Evolutionary conservation across 108 stramenopile species (phyloP), one percentile per base, ranked within the genome.

Genomic region (Skeletonema tropicum): DNA sequence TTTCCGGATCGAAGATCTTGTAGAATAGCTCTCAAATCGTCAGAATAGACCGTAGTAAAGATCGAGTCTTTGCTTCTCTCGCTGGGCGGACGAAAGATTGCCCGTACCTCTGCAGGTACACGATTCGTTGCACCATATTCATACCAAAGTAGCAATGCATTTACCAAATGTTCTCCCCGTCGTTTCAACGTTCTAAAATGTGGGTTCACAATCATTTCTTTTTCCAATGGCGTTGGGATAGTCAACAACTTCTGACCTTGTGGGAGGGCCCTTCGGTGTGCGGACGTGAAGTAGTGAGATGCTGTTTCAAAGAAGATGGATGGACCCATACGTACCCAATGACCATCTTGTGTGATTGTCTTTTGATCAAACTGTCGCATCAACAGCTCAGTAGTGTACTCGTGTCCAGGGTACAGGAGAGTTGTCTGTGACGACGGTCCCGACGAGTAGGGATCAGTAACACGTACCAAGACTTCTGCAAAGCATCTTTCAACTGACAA

Each of bases 371-470:
- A 89, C 68, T 92, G 92, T 49, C 94, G 70, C 52, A 78, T 57
- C 11, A 95, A 42, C 19, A 95, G 69, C 26, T 92, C 90, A 6
- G 76, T 75, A 8, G 94, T 92, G 60, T 95, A 95, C 63, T 95
- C 94, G 66, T 95, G 94, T 7, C 94, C 94, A n/a, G 92, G 90
- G 45, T 91, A 90, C 4, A 95, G 55, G 14, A 95, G 48, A n/a
- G 91, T 71, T 76, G 42, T 36, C 63, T 21, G 64, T 67, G 15
- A 60, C 30, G 19, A 67, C 59, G 60, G 70, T 64, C 23, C 70
- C 13, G 57, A 6, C 39, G 52, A 17, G 10, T 23, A 59, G 9
- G 31, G 39, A 46, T 55, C 29, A 46, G 25, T 35, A 9, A 17
- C 52, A 45, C 90, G 80, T 5, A 64, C 38, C 23, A 94, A 41